Evolutionary conservation across 768 basidiomycete species (phyloP).

Genomic region (Termitomyces sp.): DNA sequence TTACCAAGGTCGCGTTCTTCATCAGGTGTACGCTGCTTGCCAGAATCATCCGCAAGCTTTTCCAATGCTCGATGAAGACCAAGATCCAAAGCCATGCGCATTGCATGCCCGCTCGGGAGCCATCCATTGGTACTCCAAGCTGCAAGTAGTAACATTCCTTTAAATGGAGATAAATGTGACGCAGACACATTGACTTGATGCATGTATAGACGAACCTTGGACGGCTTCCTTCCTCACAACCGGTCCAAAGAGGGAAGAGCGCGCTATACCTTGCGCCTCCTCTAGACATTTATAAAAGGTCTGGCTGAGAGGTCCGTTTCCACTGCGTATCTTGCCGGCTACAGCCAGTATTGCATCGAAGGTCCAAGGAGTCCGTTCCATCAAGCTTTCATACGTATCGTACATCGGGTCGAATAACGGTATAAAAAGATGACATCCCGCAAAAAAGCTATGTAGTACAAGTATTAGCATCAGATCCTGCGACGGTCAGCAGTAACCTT

Average conservation of each 20-base stretch:
- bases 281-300: constrained; percentile 91
- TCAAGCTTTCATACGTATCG: constrained; percentile 89
- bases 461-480: constrained; percentile 31
- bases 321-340: constrained; percentile 87
- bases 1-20: constrained; percentile 84
- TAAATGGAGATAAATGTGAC: constrained; percentile 13
- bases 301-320: constrained; percentile 77
- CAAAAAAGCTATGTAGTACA: constrained; percentile 71
- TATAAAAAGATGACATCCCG: constrained; percentile 94
- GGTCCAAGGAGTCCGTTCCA: constrained; percentile 93
- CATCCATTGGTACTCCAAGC: constrained; percentile 95
- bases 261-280: constrained; percentile 93
- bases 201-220: constrained; percentile 52
- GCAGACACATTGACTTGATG: constrained; percentile 11
- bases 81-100: constrained; percentile 94
- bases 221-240: constrained; percentile 94
- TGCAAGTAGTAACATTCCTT: constrained; percentile 87
- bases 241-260: constrained; percentile 90
- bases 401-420: constrained; percentile 91
- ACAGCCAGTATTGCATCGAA: constrained; percentile 92
- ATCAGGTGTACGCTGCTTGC: constrained; percentile 68
- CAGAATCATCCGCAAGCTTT: constrained; percentile 74
- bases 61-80: constrained; percentile 90
- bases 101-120: constrained; percentile 92
- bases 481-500: constrained; percentile 22